Evolutionary conservation across 805 yeast genomes (phyloP), one percentile per base, ranked within the genome.

Genomic region (Saccharomycopsis capsularis): DNA sequence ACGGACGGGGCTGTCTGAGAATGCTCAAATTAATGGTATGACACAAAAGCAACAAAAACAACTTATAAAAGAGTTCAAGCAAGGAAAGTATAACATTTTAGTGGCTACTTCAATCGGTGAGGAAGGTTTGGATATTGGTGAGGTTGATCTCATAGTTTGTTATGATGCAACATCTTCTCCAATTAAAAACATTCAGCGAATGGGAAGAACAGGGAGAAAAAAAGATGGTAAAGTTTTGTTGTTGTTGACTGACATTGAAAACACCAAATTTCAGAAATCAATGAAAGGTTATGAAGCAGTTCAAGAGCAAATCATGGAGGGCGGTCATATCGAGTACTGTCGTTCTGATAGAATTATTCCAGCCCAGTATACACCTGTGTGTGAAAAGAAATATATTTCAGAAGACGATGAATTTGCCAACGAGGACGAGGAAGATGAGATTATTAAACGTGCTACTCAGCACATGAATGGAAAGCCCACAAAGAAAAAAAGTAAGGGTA

Each of bases 91-190:
- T 59, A 95, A 93, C 60, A 79, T 87, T 6, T 67, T 93, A 19
- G 96, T 93, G 4, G 96, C 98, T 3, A 93, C 99, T 0, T 89
- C 96, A 0, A 91, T 93, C 60, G 99, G 98, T 42, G 99, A 93
- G 63, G 99, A 93, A 70, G 99, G 99, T 40, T 73, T 93, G 55
- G 99, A 93, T 69, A 95, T 93, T 56, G 99, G 99, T 29, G 97
- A 95, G 62, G 99, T 93, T 46, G 99, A 93, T 64, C 63, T 93
- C 58, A 91, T 93, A 56, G 74, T 93, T 5, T 90, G 96, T 61
- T 93, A 80, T 65, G 99, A 93, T 60, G 86, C 96, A 0, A 89
- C 97, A 0, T 74, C 89, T 25, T 87, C 96, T 40, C 97, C 98
- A 0, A 91, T 93, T 50, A 86, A 95, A 51, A 89, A 85, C 57